These are phyloP conservation scores for Beauveria asiatica DNA, from an alignment of 2,329 filamentous ascomycete genomes.

Conservation along the genomic window DNA sequence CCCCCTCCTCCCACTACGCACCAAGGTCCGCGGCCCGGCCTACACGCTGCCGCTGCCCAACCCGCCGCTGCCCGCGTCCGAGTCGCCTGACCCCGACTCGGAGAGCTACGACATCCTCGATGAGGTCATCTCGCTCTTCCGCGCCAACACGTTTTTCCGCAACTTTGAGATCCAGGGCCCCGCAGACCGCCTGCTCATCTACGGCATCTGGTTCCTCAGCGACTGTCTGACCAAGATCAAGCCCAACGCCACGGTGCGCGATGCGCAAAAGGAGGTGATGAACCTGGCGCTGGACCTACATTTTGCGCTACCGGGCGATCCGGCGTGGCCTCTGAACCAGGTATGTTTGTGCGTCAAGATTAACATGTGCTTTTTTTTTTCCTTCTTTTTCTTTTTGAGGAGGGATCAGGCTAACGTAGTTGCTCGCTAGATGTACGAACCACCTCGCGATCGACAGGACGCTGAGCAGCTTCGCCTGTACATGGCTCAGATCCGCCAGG, in stretches of 20 bases:
- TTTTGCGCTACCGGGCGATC: conserved; percentile 91
- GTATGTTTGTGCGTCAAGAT: conserved; percentile 24
- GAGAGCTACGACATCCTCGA: conserved; percentile 96
- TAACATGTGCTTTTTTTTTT: too few relatives aligned
- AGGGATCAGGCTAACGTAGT: too few relatives aligned
- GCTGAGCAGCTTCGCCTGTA: conserved; percentile 85
- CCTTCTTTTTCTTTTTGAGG: too few relatives aligned
- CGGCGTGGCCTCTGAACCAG: conserved; percentile 88
- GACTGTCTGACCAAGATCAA: conserved; percentile 86
- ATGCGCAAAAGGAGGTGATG: conserved; percentile 65
- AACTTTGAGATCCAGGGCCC: conserved; percentile 99
- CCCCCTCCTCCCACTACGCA: conserved; percentile 87
- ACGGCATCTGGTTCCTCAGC: conserved; percentile 90
- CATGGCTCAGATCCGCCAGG: conserved; percentile 85
- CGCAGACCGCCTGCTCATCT: conserved; percentile 88
- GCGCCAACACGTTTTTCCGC: conserved; percentile 96
- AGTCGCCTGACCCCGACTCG: conserved; percentile 70
- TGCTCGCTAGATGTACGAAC: conserved; percentile 65
- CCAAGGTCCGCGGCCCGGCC: conserved; percentile 89
- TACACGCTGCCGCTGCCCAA: conserved; percentile 64
- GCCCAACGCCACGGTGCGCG: conserved; percentile 54
- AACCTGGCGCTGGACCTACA: conserved; percentile 87
- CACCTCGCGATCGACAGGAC: conserved; percentile 77
- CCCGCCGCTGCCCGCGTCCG: conserved; percentile 47
- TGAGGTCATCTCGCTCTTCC: conserved; percentile 86